Base-by-base conservation (phyloP, 1,284 basidiomycete species). In the Termitomyces sp. region DNA sequence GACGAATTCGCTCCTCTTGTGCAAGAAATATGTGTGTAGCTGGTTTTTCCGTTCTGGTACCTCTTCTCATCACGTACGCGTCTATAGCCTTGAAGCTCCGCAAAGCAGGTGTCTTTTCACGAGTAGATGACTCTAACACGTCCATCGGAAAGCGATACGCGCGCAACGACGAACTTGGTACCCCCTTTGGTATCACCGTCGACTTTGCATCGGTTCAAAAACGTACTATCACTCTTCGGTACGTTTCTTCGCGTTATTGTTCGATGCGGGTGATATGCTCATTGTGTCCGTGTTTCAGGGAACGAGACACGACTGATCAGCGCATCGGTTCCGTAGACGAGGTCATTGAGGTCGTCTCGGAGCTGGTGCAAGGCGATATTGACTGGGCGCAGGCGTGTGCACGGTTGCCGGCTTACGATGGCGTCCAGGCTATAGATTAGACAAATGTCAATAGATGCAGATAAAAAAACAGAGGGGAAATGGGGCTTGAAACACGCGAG, bases 121-220 rank as follows among this genome's bases (percentile, higher is more conserved):
- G 94, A 50, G 94, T 98, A 2, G 96, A 99, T 70, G 95, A 98
- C 71, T 97, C 93, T 31, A 91, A 88, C 65, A 88, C 91, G 38
- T 90, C 92, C 5, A 98, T 99, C 66, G 97, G 96, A 49, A 93
- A 93, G 75, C 91, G 97, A 35, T 99, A 99, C 72, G 85, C 97
- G 30, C 84, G 97, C 58, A 99, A 98, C 73, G 96, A 99, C 73
- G 97, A 99, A 74, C 83, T 99, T 40, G 96, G 96, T 61, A 99
- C 96, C 34, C 96, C 96, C 3, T 99, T 91, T 68, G 96, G 96
- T 50, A 80, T 95, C 61, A 99, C 97, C 5, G 80, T 99, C 57
- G 96, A 99, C 73, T 99, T 99, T 77, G 96, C 95, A 24, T 95
- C 91, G 52, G 74, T 92, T 50, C 82, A 89, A 71, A 93, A 95